Percentiles rank a stretch among this genome's conserved stretches.
phyloP scores from a whole-genome alignment of 139 green algal genomes.

The Asterochloris sp. region DNA sequence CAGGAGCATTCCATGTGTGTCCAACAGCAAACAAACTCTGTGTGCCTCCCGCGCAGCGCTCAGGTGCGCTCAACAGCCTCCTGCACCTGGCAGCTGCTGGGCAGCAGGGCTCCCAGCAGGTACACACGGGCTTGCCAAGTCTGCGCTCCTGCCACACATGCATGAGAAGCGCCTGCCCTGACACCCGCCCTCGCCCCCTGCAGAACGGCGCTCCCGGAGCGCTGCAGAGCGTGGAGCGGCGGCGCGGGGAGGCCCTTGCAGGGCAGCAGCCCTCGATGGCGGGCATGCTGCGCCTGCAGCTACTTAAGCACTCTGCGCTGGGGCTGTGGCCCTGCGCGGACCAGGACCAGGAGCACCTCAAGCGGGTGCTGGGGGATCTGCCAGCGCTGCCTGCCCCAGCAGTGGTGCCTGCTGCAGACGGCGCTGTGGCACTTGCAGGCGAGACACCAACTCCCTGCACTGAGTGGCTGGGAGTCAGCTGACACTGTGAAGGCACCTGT shows the following conservation, averaged over 20 bases:
- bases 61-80: too few relatives aligned
- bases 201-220: constrained; percentile 40
- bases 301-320: constrained; percentile 45
- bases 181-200: background rate
- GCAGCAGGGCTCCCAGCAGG: too few relatives aligned
- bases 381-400: constrained; percentile 11
- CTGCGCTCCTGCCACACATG: background rate
- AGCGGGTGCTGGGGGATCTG: constrained; percentile 34
- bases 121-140: too few relatives aligned
- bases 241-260: constrained; percentile 27
- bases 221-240: constrained; percentile 23
- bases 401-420: background rate
- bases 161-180: too few relatives aligned
- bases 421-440: too few relatives aligned
- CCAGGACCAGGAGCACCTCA: constrained; percentile 32
- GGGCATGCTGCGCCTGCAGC: constrained; percentile 22
- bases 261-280: background rate
- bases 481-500: too few relatives aligned
- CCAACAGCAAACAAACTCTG: background rate
- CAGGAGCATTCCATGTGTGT: too few relatives aligned
- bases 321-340: constrained; percentile 35
- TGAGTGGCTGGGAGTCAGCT: too few relatives aligned
- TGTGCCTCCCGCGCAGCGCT: constrained; percentile 1
- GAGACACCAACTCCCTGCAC: too few relatives aligned
- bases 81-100: too few relatives aligned